A percentile compares a stretch with the other conserved stretches of the same genome.
Evolutionary conservation across 495 filamentous ascomycete species (phyloP).

Genomic region (Glarea lozoyensis): DNA sequence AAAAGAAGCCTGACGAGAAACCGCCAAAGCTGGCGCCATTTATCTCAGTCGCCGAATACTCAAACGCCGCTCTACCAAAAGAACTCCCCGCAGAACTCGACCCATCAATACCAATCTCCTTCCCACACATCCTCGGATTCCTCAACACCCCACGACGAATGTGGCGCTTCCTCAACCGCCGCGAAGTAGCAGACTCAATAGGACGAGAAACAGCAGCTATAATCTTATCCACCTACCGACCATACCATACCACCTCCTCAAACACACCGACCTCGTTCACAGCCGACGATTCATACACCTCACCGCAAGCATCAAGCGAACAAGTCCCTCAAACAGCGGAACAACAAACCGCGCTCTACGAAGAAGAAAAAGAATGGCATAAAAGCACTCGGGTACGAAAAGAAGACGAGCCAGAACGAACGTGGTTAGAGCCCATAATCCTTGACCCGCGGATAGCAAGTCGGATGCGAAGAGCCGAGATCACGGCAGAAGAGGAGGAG

Average conservation of each 20-base stretch:
- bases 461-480: slow-evolving; percentile 73
- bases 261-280: slow-evolving; percentile 9
- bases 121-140: slow-evolving; percentile 92
- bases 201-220: slow-evolving; percentile 83
- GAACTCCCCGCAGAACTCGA: slow-evolving; percentile 49
- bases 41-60: slow-evolving; percentile 62
- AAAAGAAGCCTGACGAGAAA: slow-evolving; percentile 17
- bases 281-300: slow-evolving; percentile 24
- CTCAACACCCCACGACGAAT: slow-evolving; percentile 79
- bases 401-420: slow-evolving; percentile 45
- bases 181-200: slow-evolving; percentile 74
- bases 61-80: slow-evolving; percentile 47
- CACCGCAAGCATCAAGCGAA: slow-evolving; percentile 9
- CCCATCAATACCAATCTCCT: slow-evolving; percentile 61
- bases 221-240: slow-evolving; percentile 57
- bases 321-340: slow-evolving; percentile 31
- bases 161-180: slow-evolving; percentile 82
- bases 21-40: slow-evolving; percentile 49
- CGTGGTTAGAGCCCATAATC: slow-evolving; percentile 70
- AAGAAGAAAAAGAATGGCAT: slow-evolving; percentile 83
- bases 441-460: slow-evolving; percentile 68
- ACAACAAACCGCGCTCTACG: slow-evolving; percentile 57
- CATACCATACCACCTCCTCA: slow-evolving; percentile 26
- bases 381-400: slow-evolving; percentile 65
- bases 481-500: slow-evolving; percentile 56